Base-by-base conservation (phyloP, 495 filamentous ascomycete species). In the Penicillium waksmanii region DNA sequence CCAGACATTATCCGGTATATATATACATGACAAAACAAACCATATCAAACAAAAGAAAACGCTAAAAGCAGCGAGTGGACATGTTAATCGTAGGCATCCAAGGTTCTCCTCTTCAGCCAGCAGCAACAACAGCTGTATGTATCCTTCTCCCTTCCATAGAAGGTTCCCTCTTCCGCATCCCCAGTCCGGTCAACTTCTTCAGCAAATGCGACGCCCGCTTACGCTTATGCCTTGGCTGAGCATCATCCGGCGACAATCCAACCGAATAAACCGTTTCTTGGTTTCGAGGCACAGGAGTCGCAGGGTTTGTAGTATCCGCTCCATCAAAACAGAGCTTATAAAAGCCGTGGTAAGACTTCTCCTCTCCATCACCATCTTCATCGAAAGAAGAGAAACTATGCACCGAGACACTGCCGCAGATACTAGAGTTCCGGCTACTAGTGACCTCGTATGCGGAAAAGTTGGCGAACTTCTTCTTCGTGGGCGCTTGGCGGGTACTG, bases 171-270 rank as follows among this genome's bases (percentile, higher is more conserved):
- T 48, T 47, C 46, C 51, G 46, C 51, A 48, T 48, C 44, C 68
- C 49, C 18, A 68, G 31, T 13, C 68, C 68, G 35, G 66, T 50
- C 61, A 71, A 65, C 50, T 59, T 71, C 51, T 55, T 64, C 48
- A 68, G 49, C 27, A 71, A 44, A 21, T 59, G 23, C 34, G 63
- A 64, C 2, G 68, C 68, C 10, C 58, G 52, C 21, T 58, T 53
- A 8, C 66, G 36, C 33, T 59, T 43, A 27, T 63, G 56, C 7
- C 52, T 38, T 3, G 47, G 42, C 10, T 34, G 35, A 1, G 9
- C 21, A 13, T 43, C 40, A 46, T 18, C 34, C 15, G 61, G 53
- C 27, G n/a, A 18, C 17, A 52, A 19, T 31, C 11, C 55, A 27
- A 55, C 35, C 13, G 57, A 60, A 31, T 61, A 59, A 38, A 64